Evolutionary conservation across 1,284 basidiomycete species (phyloP), one percentile per base, ranked within the genome.

Genomic region (Microbotryomycetes sp.): DNA sequence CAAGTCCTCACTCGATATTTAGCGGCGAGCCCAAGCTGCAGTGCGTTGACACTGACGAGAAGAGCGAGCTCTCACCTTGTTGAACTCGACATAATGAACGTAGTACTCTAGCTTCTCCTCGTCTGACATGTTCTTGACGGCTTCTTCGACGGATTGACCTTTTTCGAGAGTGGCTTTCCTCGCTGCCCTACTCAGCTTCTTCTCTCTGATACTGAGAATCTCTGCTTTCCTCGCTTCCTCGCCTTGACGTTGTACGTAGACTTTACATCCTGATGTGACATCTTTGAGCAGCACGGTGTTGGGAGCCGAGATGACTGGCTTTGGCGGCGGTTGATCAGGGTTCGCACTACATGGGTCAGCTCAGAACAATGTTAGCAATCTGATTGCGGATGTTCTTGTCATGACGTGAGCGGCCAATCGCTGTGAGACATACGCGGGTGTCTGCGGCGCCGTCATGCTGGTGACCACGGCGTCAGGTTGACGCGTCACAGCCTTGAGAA

Each of bases 11-110:
- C 47, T 49, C 47, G 1, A 25, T 15, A 16, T 26, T 14, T 19
- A 32, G 64, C 65, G 54, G 70, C 70, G 58, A 71, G 70, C 15
- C 71, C 67, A 45, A 19, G 19, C n/a, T 4, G 54, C 29, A 47
- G 19, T 0, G 3, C 19, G 7, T 6, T 28, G 47, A 31, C 5
- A 9, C 25, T 9, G 46, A 22, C 1, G 26, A 6, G 26, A 36
- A 7, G 36, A 45, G 30, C 12, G 16, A n/a, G n/a, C 12, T 48
- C 60, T 45, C 47, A 71, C 71, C 71, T 97, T 96, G 81, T 97
- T 97, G 81, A 96, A 97, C 71, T 90, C 85, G 73, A 94, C 89
- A 85, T 93, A 97, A 74, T 97, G 93, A 42, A 96, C 89, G 74
- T 97, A 97, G 80, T 87, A 97, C 76, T 97, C 92, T 73, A 85